These are phyloP conservation scores for Prunella vulgaris DNA, from an alignment of 257 asterid genomes.

Conservation along the genomic window DNA sequence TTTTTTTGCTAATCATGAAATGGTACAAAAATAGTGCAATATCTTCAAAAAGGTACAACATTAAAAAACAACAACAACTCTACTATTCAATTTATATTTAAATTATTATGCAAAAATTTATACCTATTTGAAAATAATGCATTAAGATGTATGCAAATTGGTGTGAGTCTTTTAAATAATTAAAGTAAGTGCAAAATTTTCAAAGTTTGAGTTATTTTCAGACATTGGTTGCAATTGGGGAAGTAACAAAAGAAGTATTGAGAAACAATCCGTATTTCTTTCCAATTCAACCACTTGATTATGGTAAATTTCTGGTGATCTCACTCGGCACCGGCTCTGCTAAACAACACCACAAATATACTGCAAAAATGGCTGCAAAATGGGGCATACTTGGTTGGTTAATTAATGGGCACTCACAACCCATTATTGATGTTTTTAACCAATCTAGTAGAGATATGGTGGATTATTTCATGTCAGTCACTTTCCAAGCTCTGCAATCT, in stretches of 20 bases:
- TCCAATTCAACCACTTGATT: conserved; percentile 37
- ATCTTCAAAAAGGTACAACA: too few species aligned
- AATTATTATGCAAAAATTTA: too few species aligned
- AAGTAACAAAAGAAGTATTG: conserved; percentile 33
- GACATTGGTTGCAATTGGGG: conserved; percentile 50
- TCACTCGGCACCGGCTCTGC: conserved; percentile 55
- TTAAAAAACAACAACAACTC: too few species aligned
- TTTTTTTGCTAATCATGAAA: too few species aligned
- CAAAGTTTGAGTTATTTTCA: neutral
- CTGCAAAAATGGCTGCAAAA: conserved; percentile 39
- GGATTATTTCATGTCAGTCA: conserved; percentile 33
- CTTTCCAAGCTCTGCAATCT: conserved; percentile 35
- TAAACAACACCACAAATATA: conserved; percentile 34
- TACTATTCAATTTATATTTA: too few species aligned
- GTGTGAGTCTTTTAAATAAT: too few species aligned
- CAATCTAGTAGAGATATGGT: conserved; percentile 44
- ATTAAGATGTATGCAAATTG: too few species aligned
- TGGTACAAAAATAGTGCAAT: too few species aligned
- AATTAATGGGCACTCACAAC: conserved; percentile 31
- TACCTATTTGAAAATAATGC: too few species aligned
- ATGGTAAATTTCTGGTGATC: conserved; percentile 32
- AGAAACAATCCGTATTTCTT: conserved; percentile 31
- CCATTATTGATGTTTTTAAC: conserved; percentile 39
- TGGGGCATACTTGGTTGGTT: conserved; percentile 60
- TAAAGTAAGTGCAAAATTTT: too few species aligned